Base-by-base conservation (phyloP, 306 rosid species). In the Castanea sativa region DNA sequence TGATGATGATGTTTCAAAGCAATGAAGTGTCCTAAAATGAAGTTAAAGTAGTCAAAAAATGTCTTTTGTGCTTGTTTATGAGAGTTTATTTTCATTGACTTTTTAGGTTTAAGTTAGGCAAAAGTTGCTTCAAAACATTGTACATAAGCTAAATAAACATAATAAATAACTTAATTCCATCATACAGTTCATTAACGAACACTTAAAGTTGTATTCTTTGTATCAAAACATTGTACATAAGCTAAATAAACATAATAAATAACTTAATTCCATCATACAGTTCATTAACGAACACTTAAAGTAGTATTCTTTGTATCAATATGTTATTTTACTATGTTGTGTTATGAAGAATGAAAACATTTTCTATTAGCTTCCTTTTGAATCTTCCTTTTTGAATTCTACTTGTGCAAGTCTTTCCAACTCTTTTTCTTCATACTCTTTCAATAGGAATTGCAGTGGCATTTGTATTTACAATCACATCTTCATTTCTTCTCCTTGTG, bases 401-500 rank as follows among this genome's bases (percentile, higher is more conserved):
- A 57, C 63, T 5, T 57, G 15, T 30, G 5, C 1, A 65, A 21
- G 11, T 29, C 19, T 27, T 64, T 11, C 5, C 30, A 64, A 64
- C 30, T 30, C 5, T 30, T 68, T 68, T 33, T 68, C 45, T 35
- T 29, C 10, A 61, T 4, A 27, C 27, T 19, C 51, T 67, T 67
- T 30, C 7, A 21, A 53, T 30, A 94, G 97, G 98, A 8, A 87
- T 94, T 73, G 98, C 94, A 1, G 98, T 94, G 89, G 92, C 90
- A 79, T 87, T 94, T 61, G 97, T 94, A 5, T 92, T 92, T 97
- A 82, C 91, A 30, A 86, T 92, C 2, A 94, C 97, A 53, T 94
- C 94, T 6, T 64, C 83, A 1, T 88, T 94, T 25, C 81, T 94
- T 1, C 88, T 89, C 7, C 80, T 94, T 52, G 89, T 92, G 83